Percentiles rank a stretch among this genome's conserved stretches.
Conservation (phyloP, 495 filamentous ascomycete species). For the Chaetomium fimeti region DNA sequence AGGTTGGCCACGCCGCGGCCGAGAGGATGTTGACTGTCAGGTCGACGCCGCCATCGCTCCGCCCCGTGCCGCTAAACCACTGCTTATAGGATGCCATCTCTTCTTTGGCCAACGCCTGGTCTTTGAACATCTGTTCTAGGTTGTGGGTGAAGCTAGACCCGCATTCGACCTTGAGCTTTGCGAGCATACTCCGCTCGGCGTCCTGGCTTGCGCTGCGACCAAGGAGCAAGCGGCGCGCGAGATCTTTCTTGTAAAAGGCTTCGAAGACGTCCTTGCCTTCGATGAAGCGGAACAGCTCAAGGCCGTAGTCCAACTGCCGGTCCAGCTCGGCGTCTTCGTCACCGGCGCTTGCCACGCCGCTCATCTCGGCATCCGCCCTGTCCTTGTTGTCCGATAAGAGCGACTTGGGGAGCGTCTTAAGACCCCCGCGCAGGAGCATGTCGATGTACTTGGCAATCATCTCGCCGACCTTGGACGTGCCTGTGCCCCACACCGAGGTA, state of each 20-base stretch:
- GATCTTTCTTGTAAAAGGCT: conserved; percentile 97
- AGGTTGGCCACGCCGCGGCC: conserved; percentile 85
- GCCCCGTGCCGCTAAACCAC: conserved; percentile 45
- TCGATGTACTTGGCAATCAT: conserved; percentile 99
- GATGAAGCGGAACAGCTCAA: conserved; percentile 95
- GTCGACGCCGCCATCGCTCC: conserved; percentile 60
- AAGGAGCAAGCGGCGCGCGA: conserved; percentile 85
- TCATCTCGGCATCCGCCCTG: conserved; percentile 51
- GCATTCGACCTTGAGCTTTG: conserved; percentile 88
- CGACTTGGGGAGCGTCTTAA: conserved; percentile 69
- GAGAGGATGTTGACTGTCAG: conserved; percentile 84
- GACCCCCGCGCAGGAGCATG: conserved; percentile 77
- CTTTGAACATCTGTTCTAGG: conserved; percentile 98
- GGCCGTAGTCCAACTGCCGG: conserved; percentile 81
- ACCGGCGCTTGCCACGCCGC: conserved; percentile 54
- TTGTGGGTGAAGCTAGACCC: conserved; percentile 93
- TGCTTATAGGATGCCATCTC: conserved; percentile 75
- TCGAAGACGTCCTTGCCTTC: conserved; percentile 98
- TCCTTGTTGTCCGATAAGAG: conserved; percentile 53
- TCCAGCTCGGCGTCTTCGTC: conserved; percentile 91
- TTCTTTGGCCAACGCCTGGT: conserved; percentile 84
- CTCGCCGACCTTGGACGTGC: conserved; percentile 91
- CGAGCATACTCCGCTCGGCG: conserved; percentile 91
- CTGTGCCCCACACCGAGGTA: conserved; percentile 65
- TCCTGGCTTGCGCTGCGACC: conserved; percentile 88